Base-by-base conservation (phyloP, 257 asterid genomes). In the Solanum appendiculatum region DNA sequence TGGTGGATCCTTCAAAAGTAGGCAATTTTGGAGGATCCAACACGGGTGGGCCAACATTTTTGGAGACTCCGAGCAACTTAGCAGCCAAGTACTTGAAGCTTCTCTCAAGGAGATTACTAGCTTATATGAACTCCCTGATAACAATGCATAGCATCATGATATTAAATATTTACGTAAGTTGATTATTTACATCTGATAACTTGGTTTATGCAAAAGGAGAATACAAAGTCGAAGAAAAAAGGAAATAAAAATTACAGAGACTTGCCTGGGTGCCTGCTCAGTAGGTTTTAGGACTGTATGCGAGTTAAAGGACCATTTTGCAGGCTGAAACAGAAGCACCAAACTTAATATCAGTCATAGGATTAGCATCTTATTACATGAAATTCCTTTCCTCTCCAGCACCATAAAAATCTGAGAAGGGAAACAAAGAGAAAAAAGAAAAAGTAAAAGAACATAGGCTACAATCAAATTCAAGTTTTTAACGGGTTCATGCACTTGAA, bases 221-320 rank as follows among this genome's bases (percentile, higher is more conserved):
- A 87, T 56, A 34, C 69, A 80, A n/a, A 74, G 48, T 75, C 23
- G 33, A 73, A 73, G 46, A 20, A 77, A 48, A 85, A 44, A 15
- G 37, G 85, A 78, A 16, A 73, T 51, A 78, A 68, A 86, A 85
- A 48, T 69, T 68, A 46, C 46, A 31, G 36, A 46, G 84, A 58
- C 85, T 88, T 91, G 94, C 99, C 98, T 95, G 78, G 93, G 96
- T 74, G 98, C 98, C 94, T 87, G 91, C 83, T 94, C 98, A 73
- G 95, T 91, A 86, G 90, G 89, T 94, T 97, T 96, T 92, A 97
- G 92, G 91, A 97, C 91, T 7, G 99, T 93, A 77, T 93, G 98
- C 1, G 98, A 95, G 93, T 95, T 95, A 83, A 97, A 97, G 89
- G 94, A 89, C 99, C 99, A 96, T 91, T 94, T 94, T 82, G 93